These are phyloP conservation scores for Drosera capensis DNA, from an alignment of 148 eudicot species.

Conservation along the genomic window DNA sequence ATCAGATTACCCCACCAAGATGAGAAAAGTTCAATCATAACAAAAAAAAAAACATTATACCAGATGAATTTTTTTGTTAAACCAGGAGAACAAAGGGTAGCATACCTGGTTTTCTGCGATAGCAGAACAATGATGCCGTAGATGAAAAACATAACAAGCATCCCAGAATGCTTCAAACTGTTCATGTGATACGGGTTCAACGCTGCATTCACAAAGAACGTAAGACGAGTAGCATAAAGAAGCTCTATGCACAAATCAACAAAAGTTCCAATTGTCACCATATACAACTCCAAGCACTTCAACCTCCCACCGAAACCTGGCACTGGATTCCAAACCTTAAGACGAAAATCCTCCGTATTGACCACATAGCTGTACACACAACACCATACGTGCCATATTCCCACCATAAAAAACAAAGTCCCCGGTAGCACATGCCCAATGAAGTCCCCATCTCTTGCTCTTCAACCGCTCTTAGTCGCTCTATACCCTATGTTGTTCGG, in stretches of 20 bases:
- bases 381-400: constrained; percentile 79
- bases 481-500: no score
- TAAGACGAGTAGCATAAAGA: constrained; percentile 69
- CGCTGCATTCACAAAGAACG: constrained; percentile 56
- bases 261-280: constrained; percentile 61
- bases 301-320: constrained; percentile 62
- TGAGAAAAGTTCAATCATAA: no score
- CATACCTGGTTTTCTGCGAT: constrained; percentile 46
- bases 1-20: no score
- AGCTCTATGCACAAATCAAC: constrained; percentile 89
- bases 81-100: no score
- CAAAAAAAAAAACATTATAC: no score
- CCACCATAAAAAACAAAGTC: constrained; percentile 67
- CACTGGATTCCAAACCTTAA: constrained; percentile 82
- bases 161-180: constrained; percentile 80
- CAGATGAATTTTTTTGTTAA: no score
- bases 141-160: constrained; percentile 95
- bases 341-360: constrained; percentile 39
- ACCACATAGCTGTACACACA: constrained; percentile 42
- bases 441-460: constrained; percentile 88
- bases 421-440: constrained; percentile 87
- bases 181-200: constrained; percentile 76
- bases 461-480: no score
- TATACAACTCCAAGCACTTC: constrained; percentile 74
- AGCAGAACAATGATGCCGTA: constrained; percentile 50